Evolutionary conservation across 306 rosid genomes (phyloP).

Genomic region (Cucumis hystrix): DNA sequence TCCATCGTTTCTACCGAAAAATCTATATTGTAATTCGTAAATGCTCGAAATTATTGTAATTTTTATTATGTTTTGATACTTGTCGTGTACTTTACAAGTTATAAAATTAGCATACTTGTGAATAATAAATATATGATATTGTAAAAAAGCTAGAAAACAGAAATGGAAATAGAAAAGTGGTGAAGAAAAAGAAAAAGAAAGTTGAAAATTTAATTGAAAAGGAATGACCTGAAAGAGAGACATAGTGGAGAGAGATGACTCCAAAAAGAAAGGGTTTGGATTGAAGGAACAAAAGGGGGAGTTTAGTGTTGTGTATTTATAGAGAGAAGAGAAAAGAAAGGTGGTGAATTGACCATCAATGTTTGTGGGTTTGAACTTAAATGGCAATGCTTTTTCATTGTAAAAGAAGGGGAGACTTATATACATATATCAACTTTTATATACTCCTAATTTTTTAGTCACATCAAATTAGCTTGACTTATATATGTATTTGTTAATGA

Average conservation of each 20-base stretch:
- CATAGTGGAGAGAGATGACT: neutral
- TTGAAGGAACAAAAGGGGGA: neutral
- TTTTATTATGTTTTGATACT: too few species aligned
- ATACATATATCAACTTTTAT: neutral
- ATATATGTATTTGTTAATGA: too few species aligned
- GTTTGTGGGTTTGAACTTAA: neutral
- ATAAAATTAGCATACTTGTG: neutral
- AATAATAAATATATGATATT: neutral
- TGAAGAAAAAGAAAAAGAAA: too few species aligned
- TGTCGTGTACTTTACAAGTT: neutral
- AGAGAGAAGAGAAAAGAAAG: neutral
- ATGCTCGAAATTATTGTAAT: neutral
- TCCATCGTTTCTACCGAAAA: neutral
- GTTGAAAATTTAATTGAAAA: neutral
- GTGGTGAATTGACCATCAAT: neutral
- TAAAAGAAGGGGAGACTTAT: neutral
- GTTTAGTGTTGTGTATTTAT: neutral
- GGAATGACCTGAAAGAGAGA: neutral
- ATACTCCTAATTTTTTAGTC: too few species aligned
- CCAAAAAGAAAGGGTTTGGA: neutral
- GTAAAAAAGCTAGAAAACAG: too few species aligned
- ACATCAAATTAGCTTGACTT: too few species aligned
- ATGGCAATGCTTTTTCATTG: neutral
- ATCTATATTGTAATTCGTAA: neutral
- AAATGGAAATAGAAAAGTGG: too few species aligned